Evolutionary conservation across 2,329 filamentous ascomycete genomes (phyloP).

Genomic region (Colletotrichum noveboracense): DNA sequence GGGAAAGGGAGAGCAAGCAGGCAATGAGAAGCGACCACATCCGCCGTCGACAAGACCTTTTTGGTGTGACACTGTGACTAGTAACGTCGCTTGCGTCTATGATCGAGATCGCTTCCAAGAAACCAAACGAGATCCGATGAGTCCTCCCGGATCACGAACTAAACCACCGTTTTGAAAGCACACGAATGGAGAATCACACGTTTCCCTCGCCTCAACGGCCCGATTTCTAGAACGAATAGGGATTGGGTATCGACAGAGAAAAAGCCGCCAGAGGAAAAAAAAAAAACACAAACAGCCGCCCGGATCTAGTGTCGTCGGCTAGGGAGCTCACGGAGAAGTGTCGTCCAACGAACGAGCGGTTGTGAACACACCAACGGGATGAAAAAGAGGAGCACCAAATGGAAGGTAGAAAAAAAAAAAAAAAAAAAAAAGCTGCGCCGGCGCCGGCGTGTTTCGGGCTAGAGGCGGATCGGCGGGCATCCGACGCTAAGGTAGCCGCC

Average conservation of each 20-base stretch:
- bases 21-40: background rate
- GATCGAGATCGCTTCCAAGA: background rate
- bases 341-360: background rate
- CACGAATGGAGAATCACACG: background rate
- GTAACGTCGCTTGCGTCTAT: background rate
- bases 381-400: background rate
- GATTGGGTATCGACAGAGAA: background rate
- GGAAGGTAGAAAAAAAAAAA: background rate
- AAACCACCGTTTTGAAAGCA: background rate
- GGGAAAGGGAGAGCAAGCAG: background rate
- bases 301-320: background rate
- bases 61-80: background rate
- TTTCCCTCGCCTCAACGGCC: background rate
- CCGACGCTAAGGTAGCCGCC: background rate
- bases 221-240: background rate
- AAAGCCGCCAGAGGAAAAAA: background rate
- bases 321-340: background rate
- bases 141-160: background rate
- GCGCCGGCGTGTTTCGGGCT: conserved; percentile 4
- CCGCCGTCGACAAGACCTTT: background rate
- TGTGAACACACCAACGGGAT: background rate
- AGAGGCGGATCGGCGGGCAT: background rate
- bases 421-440: background rate
- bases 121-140: background rate
- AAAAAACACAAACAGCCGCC: background rate